Evolutionary conservation across 306 rosid genomes (phyloP), one percentile per base, ranked within the genome.

Genomic region (Astragalus membranaceus): DNA sequence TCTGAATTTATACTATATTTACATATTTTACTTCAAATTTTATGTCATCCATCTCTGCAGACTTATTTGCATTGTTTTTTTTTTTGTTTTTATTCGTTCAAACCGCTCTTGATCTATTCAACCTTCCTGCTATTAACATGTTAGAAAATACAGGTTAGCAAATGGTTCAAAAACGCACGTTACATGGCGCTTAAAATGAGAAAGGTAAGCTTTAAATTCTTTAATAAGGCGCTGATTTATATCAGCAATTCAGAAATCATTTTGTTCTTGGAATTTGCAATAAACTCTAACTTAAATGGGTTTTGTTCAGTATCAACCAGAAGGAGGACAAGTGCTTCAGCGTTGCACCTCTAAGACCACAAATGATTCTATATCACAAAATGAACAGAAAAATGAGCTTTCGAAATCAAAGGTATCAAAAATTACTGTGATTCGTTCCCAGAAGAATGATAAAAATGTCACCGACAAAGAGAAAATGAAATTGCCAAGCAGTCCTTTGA

Each of bases 81-180:
- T 65, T 43, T 72, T 35, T 32, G 17, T 59, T 29, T 54, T 67
- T 61, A 44, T 37, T 67, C 41, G 11, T 62, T 37, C 52, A 37
- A 36, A 58, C 50, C 8, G 26, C 7, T 56, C 58, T 47, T 63
- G 17, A 65, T 75, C 53, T 56, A 10, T 58, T 50, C 72, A 42
- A 65, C 53, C 53, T 53, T 69, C 35, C 60, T 16, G 15, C 66
- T 59, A 29, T 51, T 76, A 41, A 76, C 64, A 17, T 67, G 71
- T 65, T 59, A 10, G 55, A 60, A 66, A 80, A 51, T 73, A 67
- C 93, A 92, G 98, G 91, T 92, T 65, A 86, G 87, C 86, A 92
- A 92, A 85, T 92, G 98, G 98, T 92, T 92, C 88, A 92, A 92
- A 84, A 92, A 92, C 75, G 87, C 98, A 36, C 98, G 98, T 35